These are phyloP conservation scores for Kwoniella heveanensis DNA, from an alignment of 768 basidiomycete species.

Conservation along the genomic window DNA sequence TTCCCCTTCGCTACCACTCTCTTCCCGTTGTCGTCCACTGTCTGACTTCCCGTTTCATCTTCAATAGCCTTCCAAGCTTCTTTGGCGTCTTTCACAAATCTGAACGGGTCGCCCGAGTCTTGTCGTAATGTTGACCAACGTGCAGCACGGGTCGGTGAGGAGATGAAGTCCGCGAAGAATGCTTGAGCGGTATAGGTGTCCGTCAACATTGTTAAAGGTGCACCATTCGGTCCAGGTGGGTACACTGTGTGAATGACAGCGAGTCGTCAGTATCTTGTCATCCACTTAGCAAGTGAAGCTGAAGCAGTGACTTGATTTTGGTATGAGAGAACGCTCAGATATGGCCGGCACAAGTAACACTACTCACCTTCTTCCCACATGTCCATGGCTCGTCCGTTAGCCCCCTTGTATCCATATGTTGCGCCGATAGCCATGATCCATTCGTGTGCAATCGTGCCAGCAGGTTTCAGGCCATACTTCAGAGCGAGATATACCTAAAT, in stretches of 20 bases:
- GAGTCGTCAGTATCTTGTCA: not conserved
- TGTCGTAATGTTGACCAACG: slow-evolving; percentile 85
- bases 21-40: slow-evolving; percentile 25
- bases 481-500: slow-evolving; percentile 78
- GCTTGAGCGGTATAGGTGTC: slow-evolving; percentile 89
- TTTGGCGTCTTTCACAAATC: slow-evolving; percentile 75
- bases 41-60: slow-evolving; percentile 18
- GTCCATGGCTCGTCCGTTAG: slow-evolving; percentile 72
- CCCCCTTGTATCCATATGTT: slow-evolving; percentile 74
- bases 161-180: slow-evolving; percentile 70
- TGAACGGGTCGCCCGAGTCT: slow-evolving; percentile 87
- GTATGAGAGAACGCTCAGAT: too few species aligned
- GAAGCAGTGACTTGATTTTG: too few species aligned
- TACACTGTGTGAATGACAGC: slow-evolving; percentile 42
- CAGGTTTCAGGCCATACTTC: slow-evolving; percentile 66
- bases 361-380: slow-evolving; percentile 77
- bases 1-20: slow-evolving; percentile 60
- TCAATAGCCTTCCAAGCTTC: slow-evolving; percentile 71
- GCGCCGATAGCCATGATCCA: slow-evolving; percentile 68
- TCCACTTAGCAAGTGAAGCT: too few species aligned
- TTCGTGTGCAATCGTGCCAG: slow-evolving; percentile 65
- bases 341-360: not conserved
- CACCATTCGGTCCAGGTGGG: slow-evolving; percentile 52
- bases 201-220: slow-evolving; percentile 73
- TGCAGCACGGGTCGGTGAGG: slow-evolving; percentile 62